Percentiles rank a stretch among this genome's conserved stretches.
Conservation (phyloP, 495 filamentous ascomycete genomes). For the Talaromyces adpressus region DNA sequence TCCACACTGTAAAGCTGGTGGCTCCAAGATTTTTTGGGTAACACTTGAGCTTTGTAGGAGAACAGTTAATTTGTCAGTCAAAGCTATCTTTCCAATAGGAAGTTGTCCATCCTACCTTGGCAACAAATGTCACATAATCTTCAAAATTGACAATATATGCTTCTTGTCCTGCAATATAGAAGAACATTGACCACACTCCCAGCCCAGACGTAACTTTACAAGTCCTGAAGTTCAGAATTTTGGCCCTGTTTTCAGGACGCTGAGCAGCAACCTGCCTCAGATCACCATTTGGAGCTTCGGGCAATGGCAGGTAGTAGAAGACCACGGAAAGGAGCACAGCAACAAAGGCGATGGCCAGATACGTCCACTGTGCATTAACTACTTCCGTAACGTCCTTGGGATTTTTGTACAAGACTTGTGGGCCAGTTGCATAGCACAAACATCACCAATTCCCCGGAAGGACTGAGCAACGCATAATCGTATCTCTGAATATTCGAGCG, state of each 20-base stretch:
- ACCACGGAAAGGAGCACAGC: constrained; percentile 54
- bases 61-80: not conserved
- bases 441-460: constrained; percentile 56
- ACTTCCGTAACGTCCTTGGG: constrained; percentile 45
- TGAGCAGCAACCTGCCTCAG: constrained; percentile 47
- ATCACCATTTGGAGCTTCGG: constrained; percentile 60
- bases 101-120: constrained; percentile 11
- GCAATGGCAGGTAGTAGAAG: constrained; percentile 59
- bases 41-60: constrained; percentile 15
- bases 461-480: constrained; percentile 60
- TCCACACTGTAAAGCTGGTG: constrained; percentile 53
- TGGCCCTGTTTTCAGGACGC: constrained; percentile 40
- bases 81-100: not conserved
- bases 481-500: constrained; percentile 55
- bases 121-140: constrained; percentile 27
- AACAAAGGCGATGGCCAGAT: constrained; percentile 60
- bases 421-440: constrained; percentile 53
- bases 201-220: constrained; percentile 50
- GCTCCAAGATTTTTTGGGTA: constrained; percentile 36
- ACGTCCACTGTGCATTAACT: constrained; percentile 64
- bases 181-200: constrained; percentile 52
- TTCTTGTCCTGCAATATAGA: constrained; percentile 63
- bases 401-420: constrained; percentile 52
- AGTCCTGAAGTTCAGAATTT: constrained; percentile 36
- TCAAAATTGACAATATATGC: constrained; percentile 41